Evolutionary conservation across 306 rosid genomes (phyloP).

Genomic region (Fragaria ananassa): DNA sequence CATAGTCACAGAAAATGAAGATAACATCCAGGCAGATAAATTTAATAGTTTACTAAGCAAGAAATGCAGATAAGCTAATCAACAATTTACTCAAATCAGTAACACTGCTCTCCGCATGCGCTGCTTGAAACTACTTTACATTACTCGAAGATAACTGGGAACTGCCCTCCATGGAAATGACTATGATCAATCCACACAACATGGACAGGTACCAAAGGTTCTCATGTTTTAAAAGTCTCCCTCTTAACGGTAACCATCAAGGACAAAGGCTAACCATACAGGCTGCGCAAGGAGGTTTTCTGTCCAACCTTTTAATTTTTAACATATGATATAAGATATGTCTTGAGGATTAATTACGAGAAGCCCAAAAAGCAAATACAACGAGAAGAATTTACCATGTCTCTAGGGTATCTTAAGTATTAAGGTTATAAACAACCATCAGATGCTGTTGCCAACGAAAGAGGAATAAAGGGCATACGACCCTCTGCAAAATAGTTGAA

Average conservation of each 20-base stretch:
- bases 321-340: not conserved
- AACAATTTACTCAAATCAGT: conserved; percentile 12
- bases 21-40: conserved; percentile 16
- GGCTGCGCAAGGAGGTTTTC: conserved; percentile 9
- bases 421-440: conserved; percentile 22
- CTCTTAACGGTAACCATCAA: conserved; percentile 9
- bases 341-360: conserved; percentile 11
- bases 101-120: conserved; percentile 1
- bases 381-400: conserved; percentile 28
- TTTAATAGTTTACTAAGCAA: not conserved
- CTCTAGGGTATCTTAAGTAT: conserved; percentile 23
- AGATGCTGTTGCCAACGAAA: conserved; percentile 36
- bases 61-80: conserved; percentile 12
- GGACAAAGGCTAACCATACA: conserved; percentile 8
- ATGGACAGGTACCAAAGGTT: not conserved
- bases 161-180: conserved; percentile 8
- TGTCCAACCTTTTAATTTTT: conserved; percentile 7
- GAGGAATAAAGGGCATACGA: conserved; percentile 33
- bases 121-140: conserved; percentile 13
- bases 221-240: conserved; percentile 1
- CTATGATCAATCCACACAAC: not conserved
- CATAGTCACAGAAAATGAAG: conserved; percentile 17
- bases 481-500: conserved; percentile 43
- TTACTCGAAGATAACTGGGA: conserved; percentile 12
- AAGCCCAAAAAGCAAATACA: conserved; percentile 26